Evolutionary conservation across 2,329 filamentous ascomycete genomes (phyloP), one percentile per base, ranked within the genome.

Genomic region (Cladosporium sphaerospermum): DNA sequence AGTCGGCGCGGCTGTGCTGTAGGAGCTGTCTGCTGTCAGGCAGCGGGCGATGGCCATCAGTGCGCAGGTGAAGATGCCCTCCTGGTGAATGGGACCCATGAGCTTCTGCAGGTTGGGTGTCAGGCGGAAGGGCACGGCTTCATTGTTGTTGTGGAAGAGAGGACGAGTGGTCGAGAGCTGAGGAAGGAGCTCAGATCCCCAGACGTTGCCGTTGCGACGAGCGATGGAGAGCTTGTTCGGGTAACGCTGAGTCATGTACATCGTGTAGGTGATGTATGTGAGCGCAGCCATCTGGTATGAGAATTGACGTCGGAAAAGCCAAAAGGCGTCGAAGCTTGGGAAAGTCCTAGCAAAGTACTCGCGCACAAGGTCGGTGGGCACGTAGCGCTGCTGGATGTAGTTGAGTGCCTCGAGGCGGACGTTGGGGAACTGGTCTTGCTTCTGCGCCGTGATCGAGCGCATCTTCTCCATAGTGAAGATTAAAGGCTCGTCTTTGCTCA

Each of bases 261-360:
- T 86, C 55, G 96, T 86, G 68, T 97, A 99, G 3, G 93, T 97
- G 87, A 99, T 96, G 74, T 99, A 99, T 1, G 93, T 96, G 59
- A 97, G 80, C 1, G 91, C 84, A 16, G 93, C 92, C 57, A 96
- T 85, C 72, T 99, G 93, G 75, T 97, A 96, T 18, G 89, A 88
- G 73, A 99, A 96, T 60, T 96, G 91, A 55, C 91, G 85, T 55
- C 93, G 88, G 88, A 99, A 99, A 54, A 99, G 81, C 90, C 92
- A 99, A 77, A 97, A 96, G 64, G 96, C 91, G 43, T 88, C 83
- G 70, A 89, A 99, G 58, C 88, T 86, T 31, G 90, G 87, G 73
- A 93, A 97, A 4, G 84, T 88, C 60, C 80, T 78, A 67, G 91
- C 88, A 81, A 96, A 96, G 75, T 92, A 96, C 60, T 95, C 84